A percentile compares a stretch with the other conserved stretches of the same genome.
phyloP scores from a whole-genome alignment of 305 asterid genomes.

The Fraxinus latifolia region DNA sequence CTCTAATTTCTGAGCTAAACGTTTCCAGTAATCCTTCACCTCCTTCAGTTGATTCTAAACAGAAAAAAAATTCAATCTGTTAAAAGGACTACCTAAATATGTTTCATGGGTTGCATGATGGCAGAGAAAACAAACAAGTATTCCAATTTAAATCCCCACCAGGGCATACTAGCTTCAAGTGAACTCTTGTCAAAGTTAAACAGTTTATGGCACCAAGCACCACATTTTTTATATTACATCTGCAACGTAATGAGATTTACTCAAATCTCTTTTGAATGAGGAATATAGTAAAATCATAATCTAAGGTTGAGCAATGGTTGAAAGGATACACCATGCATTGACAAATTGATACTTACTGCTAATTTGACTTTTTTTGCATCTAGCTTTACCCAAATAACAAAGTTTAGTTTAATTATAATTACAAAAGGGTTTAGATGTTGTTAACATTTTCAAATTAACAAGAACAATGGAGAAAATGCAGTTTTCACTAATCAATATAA shows the following conservation, averaged over 20 bases:
- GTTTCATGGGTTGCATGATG: background rate
- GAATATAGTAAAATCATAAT: background rate
- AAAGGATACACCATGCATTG: background rate
- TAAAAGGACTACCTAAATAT: background rate
- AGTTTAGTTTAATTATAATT: background rate
- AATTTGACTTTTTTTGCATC: background rate
- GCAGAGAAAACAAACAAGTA: background rate
- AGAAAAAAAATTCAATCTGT: constrained; percentile 6
- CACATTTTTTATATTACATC: background rate
- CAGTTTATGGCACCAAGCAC: background rate
- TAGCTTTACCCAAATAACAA: background rate
- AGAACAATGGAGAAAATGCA: background rate
- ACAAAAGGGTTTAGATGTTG: background rate
- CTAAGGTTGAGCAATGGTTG: background rate
- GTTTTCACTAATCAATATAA: background rate
- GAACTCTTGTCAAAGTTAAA: background rate
- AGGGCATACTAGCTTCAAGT: background rate
- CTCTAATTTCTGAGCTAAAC: constrained; percentile 17
- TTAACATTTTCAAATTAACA: background rate
- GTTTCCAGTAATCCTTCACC: constrained; percentile 13
- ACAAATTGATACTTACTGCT: background rate
- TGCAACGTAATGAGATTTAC: background rate
- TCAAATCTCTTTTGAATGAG: background rate
- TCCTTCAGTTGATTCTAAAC: constrained; percentile 9
- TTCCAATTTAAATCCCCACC: background rate